phyloP scores from a whole-genome alignment of 352 stramenopile genomes.

The Peronospora belbahrii region DNA sequence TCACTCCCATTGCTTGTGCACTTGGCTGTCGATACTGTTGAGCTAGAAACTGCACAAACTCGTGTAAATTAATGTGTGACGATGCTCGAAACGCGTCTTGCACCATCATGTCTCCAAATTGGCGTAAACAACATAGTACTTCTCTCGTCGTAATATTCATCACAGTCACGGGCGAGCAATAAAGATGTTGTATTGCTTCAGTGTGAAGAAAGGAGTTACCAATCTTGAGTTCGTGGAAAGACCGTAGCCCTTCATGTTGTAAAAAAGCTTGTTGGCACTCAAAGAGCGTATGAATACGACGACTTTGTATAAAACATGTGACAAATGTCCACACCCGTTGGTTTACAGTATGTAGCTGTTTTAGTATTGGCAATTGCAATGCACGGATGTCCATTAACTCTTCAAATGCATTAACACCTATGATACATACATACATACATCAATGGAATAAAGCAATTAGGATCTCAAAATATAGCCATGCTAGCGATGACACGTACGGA shows the following conservation, averaged over 20 bases:
- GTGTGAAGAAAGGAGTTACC: constrained; percentile 77
- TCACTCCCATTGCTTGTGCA: constrained; percentile 53
- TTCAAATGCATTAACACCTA: constrained; percentile 45
- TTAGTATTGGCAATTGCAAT: constrained; percentile 39
- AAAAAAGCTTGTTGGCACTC: constrained; percentile 68
- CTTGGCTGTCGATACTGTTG: constrained; percentile 61
- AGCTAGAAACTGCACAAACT: constrained; percentile 68
- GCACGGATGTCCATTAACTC: constrained; percentile 39
- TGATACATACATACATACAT: background rate
- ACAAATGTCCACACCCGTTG: constrained; percentile 78
- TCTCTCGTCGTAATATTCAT: constrained; percentile 57
- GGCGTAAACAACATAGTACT: constrained; percentile 50
- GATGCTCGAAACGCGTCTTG: constrained; percentile 56
- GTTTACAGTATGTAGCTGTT: constrained; percentile 54
- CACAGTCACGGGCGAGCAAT: constrained; percentile 37
- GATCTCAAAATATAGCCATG: background rate
- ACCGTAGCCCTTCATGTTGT: constrained; percentile 50
- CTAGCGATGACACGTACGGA: constrained; percentile 36
- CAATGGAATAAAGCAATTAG: background rate
- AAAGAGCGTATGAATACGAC: constrained; percentile 62
- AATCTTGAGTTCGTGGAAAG: constrained; percentile 61
- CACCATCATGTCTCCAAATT: constrained; percentile 57
- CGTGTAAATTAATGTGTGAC: constrained; percentile 50
- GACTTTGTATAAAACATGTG: constrained; percentile 65
- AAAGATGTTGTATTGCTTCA: constrained; percentile 70